These are phyloP conservation scores for Acanthamoeba triangularis DNA, from an alignment of 208 protist genomes.

Conservation along the genomic window DNA sequence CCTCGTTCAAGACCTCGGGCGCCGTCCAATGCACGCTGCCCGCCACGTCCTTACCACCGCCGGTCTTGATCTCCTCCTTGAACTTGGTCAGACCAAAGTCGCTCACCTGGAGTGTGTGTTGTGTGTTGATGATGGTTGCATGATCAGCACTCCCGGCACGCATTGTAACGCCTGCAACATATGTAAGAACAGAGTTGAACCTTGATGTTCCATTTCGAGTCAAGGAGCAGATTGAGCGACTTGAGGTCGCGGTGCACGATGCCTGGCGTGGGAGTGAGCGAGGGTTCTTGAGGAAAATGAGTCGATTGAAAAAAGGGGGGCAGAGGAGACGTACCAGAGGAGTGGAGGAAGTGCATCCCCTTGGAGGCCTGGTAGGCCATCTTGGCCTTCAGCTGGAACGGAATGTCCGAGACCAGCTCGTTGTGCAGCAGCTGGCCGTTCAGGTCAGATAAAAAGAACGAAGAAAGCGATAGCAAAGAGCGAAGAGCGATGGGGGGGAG, in stretches of 20 bases:
- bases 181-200: neutral
- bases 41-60: no score
- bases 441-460: neutral
- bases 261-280: neutral
- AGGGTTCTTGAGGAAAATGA: no score
- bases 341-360: neutral
- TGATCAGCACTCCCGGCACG: neutral
- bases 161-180: neutral
- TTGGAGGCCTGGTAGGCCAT: neutral
- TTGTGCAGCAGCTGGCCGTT: neutral
- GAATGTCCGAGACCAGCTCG: neutral
- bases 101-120: no score
- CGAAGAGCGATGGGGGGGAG: no score
- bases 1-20: no score
- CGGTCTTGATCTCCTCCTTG: no score
- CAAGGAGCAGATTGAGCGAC: neutral
- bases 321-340: neutral
- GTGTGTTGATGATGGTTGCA: no score
- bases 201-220: slow-evolving; percentile 52
- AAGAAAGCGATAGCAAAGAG: neutral
- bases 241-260: no score
- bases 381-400: neutral
- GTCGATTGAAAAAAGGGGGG: no score
- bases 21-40: no score
- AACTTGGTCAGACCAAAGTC: no score